Conservation (phyloP, 129 eudicot genomes). For the Arctium minus region DNA sequence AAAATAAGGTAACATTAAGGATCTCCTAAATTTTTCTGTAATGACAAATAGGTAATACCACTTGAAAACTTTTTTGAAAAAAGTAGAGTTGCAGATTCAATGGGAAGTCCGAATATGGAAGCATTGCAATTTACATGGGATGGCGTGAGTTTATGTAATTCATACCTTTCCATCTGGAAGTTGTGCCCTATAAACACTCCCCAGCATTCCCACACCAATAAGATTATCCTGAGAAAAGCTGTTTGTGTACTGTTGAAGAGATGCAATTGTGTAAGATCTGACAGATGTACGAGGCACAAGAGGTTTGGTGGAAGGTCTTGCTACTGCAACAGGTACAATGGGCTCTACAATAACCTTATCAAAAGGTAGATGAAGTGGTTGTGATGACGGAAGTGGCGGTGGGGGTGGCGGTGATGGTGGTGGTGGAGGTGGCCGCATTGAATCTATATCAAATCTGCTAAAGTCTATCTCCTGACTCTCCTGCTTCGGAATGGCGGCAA, state of each 20-base stretch:
- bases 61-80: not conserved
- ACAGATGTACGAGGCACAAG: constrained; percentile 57
- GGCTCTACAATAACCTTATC: constrained; percentile 70
- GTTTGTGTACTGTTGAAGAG: constrained; percentile 86
- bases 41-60: not conserved
- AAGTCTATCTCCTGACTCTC: constrained; percentile 46
- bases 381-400: constrained; percentile 37
- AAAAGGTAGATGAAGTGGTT: constrained; percentile 32
- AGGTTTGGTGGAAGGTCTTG: constrained; percentile 41
- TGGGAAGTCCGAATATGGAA: not conserved
- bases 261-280: constrained; percentile 73
- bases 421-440: constrained; percentile 62
- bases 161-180: constrained; percentile 87
- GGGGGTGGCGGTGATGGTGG: constrained; percentile 62
- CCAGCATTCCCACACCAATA: constrained; percentile 81
- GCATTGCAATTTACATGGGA: not conserved
- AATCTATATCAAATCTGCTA: constrained; percentile 70
- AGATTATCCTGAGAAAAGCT: constrained; percentile 94
- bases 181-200: constrained; percentile 86
- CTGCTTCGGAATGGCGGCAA: constrained; percentile 40
- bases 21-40: not conserved
- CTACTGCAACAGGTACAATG: constrained; percentile 32
- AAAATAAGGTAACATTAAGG: not conserved
- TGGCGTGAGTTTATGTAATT: not conserved
- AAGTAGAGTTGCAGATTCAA: not conserved